Base-by-base conservation (phyloP, 192 early-diverging fungal genomes). In the Phlyctochytrium planicorne region DNA sequence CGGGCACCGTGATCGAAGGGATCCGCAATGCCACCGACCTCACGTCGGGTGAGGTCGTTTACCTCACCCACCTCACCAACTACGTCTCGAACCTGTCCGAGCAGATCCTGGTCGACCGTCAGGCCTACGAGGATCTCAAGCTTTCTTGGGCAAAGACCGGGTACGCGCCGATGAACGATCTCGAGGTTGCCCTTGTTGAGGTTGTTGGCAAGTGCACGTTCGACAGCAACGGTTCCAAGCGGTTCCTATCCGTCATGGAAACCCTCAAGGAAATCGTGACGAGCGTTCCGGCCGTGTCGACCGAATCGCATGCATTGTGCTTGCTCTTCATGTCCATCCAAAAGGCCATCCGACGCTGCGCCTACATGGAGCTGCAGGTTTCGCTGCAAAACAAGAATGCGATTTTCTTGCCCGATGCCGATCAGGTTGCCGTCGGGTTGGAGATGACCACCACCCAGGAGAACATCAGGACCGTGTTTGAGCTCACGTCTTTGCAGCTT, bases 371-470 rank as follows among this genome's bases (percentile, higher is more conserved):
- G 57, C 59, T 80, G 33, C 17, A 74, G 17, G 40, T 77, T 1
- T 32, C 68, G 1, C 55, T 80, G 16, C 16, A 36, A 12, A 61
- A 73, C 34, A 82, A 68, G 62, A 82, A 81, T 37, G 65, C 78
- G 0, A 36, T 70, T 6, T 82, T 73, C 60, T 59, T 80, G 14
- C 73, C 76, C 20, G 78, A 80, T 25, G 20, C 36, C 1, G 78
- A 80, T 52, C 78, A 80, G 61, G 78, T 81, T 12, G 78, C 78
- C 1, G 78, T 80, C 23, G 31, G 67, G 29, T 47, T 80, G 24
- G 78, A 80, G 52, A 80, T 80, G 78, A 67, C 66, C 17, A 80
- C 78, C 0, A 82, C 78, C 0, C 77, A 82, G 24, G 23, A 31
- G 3, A 78, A 73, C 35, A 32, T 80, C 10, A 47, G 53, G 2